Evolutionary conservation across 1,284 basidiomycete genomes (phyloP), one percentile per base, ranked within the genome.

Genomic region (Papiliotrema flavescens): DNA sequence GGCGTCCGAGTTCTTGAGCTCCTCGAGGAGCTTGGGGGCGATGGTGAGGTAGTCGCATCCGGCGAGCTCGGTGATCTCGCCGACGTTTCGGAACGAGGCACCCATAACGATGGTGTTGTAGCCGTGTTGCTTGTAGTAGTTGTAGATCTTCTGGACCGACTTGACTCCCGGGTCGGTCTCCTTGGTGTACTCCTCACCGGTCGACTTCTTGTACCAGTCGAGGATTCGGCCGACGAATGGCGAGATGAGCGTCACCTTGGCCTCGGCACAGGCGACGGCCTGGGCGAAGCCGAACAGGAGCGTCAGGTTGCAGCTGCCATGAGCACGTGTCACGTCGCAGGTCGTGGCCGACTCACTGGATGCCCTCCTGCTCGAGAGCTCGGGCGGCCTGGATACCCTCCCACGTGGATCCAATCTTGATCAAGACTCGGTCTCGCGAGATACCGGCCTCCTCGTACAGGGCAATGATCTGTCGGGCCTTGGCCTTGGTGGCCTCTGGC

Each of bases 101-200:
- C 95, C 95, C 95, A 98, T 98, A 77, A 98, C 94, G 77, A 98
- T 98, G 66, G 95, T 99, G 74, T 94, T 92, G 85, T 98, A 98
- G 62, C 85, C 84, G 80, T 98, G 84, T 78, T 96, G 92, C 83
- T 98, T 98, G 86, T 98, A 98, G 83, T 98, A 98, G 83, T 92
- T 90, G 86, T 88, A 98, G 81, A 98, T 98, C 79, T 84, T 88
- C 82, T 89, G 87, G 60, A 99, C 95, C 40, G 91, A 95, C 76
- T 85, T 78, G 64, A 99, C 95, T 83, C 95, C 95, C n/a, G 95
- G 95, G 82, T 98, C 95, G 49, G 69, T 70, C 66, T 89, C 88
- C 55, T 89, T 89, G 63, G 86, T 83, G 81, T 90, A 96, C 73
- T 81, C 83, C 80, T 88, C 85, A 54, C 90, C 90, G 51, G 65